Percentiles rank a stretch among this genome's conserved stretches.
phyloP scores from a whole-genome alignment of 176 grass and related monocot species.

The Triticum aestivum region DNA sequence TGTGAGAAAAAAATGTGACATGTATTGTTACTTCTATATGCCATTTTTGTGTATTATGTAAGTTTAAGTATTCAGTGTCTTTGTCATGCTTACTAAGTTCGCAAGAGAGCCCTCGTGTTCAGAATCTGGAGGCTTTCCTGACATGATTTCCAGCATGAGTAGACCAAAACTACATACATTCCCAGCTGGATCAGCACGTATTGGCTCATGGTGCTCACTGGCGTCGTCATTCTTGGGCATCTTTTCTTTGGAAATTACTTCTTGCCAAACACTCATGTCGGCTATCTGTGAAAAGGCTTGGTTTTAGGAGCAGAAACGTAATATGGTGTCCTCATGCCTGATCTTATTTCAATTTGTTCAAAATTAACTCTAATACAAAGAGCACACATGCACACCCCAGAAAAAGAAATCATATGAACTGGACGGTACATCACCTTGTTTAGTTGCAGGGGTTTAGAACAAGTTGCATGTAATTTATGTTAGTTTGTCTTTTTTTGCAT shows the following conservation, averaged over 20 bases:
- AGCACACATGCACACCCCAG: not conserved
- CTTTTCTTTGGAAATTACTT: conserved; percentile 58
- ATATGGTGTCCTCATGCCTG: not conserved
- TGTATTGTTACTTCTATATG: conserved; percentile 33
- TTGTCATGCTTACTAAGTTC: conserved; percentile 56
- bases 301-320: conserved; percentile 7
- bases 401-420: not conserved
- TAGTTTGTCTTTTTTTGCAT: not conserved
- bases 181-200: conserved; percentile 65
- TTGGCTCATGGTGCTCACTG: conserved; percentile 40
- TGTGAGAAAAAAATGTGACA: conserved; percentile 33
- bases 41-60: conserved; percentile 1
- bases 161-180: conserved; percentile 92
- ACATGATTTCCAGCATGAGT: conserved; percentile 91
- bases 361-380: not conserved
- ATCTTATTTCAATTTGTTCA: not conserved
- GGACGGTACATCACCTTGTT: conserved; percentile 5
- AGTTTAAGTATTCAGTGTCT: conserved; percentile 12
- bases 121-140: conserved; percentile 71
- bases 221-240: conserved; percentile 41
- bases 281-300: conserved; percentile 52
- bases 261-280: conserved; percentile 80
- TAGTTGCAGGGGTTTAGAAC: not conserved
- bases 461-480: not conserved
- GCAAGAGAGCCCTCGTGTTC: conserved; percentile 60